Conservation (phyloP, 2,329 filamentous ascomycete species). For the Gnomoniopsis sp. region DNA sequence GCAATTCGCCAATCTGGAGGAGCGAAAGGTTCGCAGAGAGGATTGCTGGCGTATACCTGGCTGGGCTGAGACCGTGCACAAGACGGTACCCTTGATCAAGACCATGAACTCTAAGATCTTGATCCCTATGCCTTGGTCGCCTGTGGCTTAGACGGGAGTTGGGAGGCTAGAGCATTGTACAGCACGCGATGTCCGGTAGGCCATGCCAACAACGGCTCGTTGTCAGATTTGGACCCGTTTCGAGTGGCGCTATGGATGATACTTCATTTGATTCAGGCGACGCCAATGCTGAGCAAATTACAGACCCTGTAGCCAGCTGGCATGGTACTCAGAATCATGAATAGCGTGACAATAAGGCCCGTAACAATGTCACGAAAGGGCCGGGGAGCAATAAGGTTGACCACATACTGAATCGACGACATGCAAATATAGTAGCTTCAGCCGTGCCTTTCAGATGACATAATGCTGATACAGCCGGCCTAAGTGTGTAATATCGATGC, state of each 20-base stretch:
- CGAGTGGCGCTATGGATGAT: background rate
- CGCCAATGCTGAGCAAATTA: too few species aligned
- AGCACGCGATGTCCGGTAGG: too few species aligned
- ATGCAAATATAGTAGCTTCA: background rate
- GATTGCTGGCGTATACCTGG: slow-evolving; percentile 94
- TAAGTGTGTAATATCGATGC: background rate
- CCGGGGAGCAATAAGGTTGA: background rate
- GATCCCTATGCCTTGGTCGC: slow-evolving; percentile 95
- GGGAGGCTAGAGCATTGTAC: background rate
- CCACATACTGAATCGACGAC: background rate
- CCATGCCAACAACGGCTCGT: too few species aligned
- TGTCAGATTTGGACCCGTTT: background rate
- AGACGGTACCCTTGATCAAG: slow-evolving; percentile 96
- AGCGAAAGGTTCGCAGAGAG: slow-evolving; percentile 84
- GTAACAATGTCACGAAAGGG: too few species aligned
- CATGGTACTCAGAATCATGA: too few species aligned
- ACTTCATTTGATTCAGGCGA: background rate
- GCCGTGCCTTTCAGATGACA: background rate
- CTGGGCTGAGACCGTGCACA: slow-evolving; percentile 97
- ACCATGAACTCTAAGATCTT: slow-evolving; percentile 92
- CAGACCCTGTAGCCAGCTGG: too few species aligned
- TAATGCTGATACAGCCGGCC: background rate
- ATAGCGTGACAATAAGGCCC: too few species aligned
- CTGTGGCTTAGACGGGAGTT: slow-evolving; percentile 61
- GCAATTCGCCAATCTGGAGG: slow-evolving; percentile 97